These are phyloP conservation scores for Stramenopiles sp. DNA, from an alignment of 352 stramenopile species.

Conservation along the genomic window DNA sequence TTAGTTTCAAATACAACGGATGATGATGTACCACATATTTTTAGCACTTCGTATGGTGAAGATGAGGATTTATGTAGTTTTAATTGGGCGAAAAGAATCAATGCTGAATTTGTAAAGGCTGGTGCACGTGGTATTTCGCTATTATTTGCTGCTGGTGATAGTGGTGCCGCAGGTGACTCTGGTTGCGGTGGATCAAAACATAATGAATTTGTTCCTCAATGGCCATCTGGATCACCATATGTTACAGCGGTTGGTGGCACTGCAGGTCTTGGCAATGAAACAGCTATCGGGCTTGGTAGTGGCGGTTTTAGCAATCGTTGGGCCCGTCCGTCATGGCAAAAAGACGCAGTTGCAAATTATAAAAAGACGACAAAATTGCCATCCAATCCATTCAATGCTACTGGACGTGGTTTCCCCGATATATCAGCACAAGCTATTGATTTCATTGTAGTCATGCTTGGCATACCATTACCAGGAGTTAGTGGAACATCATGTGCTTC, in stretches of 20 bases:
- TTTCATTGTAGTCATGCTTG: slow-evolving; percentile 29
- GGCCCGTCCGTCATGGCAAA: slow-evolving; percentile 43
- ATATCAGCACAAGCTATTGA: slow-evolving; percentile 42
- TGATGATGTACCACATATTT: slow-evolving; percentile 43
- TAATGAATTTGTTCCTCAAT: slow-evolving; percentile 15
- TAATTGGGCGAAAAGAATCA: slow-evolving; percentile 46
- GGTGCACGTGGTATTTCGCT: slow-evolving; percentile 56
- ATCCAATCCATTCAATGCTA: slow-evolving; percentile 44
- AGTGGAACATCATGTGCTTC: slow-evolving; percentile 52
- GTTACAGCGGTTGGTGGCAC: slow-evolving; percentile 66
- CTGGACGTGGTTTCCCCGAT: slow-evolving; percentile 61
- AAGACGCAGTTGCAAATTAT: slow-evolving; percentile 37
- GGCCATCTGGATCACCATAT: slow-evolving; percentile 42
- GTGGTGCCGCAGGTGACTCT: slow-evolving; percentile 40
- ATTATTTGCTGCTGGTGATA: slow-evolving; percentile 54
- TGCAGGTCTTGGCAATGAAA: slow-evolving; percentile 9
- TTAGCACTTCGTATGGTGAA: slow-evolving; percentile 68
- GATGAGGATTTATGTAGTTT: slow-evolving; percentile 50
- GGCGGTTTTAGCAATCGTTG: slow-evolving; percentile 67
- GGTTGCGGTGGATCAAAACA: slow-evolving; percentile 1
- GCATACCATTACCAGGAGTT: not conserved
- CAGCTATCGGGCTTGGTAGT: slow-evolving; percentile 24
- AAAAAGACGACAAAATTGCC: slow-evolving; percentile 24
- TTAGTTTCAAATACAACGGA: slow-evolving; percentile 29
- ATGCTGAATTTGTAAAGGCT: slow-evolving; percentile 64